These are phyloP conservation scores for Akanthomyces lecanii DNA, from an alignment of 2,329 filamentous ascomycete genomes.

Conservation along the genomic window DNA sequence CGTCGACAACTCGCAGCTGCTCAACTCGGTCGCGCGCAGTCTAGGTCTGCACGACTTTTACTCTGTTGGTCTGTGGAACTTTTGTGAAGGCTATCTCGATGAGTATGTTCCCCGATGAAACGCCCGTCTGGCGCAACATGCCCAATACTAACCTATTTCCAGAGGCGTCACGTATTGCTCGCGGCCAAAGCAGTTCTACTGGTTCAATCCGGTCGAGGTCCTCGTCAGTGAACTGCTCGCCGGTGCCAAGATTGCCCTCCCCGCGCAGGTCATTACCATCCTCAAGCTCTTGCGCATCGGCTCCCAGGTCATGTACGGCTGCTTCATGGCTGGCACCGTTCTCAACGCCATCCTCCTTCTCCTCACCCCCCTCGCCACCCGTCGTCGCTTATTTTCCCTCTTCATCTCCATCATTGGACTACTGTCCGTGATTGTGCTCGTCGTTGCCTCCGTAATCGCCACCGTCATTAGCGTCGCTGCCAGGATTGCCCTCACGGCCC, in stretches of 20 bases:
- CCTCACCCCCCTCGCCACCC: conserved; percentile 52
- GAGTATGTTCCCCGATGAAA: conserved; percentile 39
- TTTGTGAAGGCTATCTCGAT: conserved; percentile 78
- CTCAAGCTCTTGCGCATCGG: conserved; percentile 69
- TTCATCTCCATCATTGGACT: conserved; percentile 66
- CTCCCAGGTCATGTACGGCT: conserved; percentile 83
- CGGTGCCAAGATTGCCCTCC: conserved; percentile 78
- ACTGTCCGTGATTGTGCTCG: conserved; percentile 61
- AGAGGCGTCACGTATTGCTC: conserved; percentile 76
- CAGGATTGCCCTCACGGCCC: conserved; percentile 66
- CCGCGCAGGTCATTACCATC: conserved; percentile 66
- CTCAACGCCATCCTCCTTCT: conserved; percentile 71
- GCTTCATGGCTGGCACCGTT: conserved; percentile 70
- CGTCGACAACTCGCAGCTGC: conserved; percentile 66
- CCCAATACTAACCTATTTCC: neutral
- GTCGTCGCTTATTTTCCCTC: conserved; percentile 59
- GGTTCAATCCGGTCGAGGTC: conserved; percentile 87
- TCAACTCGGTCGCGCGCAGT: conserved; percentile 83
- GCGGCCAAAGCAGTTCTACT: conserved; percentile 65
- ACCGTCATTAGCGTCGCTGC: conserved; percentile 84
- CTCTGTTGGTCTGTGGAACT: conserved; percentile 86
- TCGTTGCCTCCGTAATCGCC: conserved; percentile 67
- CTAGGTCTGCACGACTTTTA: conserved; percentile 93
- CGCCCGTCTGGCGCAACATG: neutral
- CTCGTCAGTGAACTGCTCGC: conserved; percentile 74